A percentile compares a stretch with the other conserved stretches of the same genome.
These are phyloP conservation scores for Falciphora oryzae DNA, from an alignment of 2,329 filamentous ascomycete genomes.

Conservation along the genomic window DNA sequence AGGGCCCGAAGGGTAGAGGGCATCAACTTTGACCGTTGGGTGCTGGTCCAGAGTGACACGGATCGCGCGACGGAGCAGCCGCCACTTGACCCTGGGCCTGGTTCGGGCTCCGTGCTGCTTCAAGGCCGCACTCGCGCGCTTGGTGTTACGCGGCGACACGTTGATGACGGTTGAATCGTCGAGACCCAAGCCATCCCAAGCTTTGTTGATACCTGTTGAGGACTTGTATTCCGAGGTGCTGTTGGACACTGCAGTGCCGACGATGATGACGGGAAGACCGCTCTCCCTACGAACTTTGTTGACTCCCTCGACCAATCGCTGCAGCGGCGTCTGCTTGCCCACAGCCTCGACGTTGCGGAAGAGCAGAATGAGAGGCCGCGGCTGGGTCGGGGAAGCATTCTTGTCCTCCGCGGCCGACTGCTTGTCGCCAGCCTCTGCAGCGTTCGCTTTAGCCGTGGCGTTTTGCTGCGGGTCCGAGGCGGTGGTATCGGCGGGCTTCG, in stretches of 20 bases:
- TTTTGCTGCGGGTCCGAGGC: not conserved
- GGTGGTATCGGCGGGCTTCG: not conserved
- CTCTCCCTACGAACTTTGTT: not conserved
- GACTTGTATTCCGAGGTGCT: not conserved
- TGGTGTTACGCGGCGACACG: slow-evolving; percentile 3
- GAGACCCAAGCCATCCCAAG: not conserved
- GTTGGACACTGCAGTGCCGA: not conserved
- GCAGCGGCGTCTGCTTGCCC: not conserved
- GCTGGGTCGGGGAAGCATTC: too few species aligned
- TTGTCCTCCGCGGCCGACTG: too few species aligned
- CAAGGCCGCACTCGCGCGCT: not conserved
- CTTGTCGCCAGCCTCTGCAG: not conserved
- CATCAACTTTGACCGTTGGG: not conserved
- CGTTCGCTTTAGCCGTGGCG: not conserved
- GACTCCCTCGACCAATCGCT: not conserved
- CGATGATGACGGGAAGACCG: slow-evolving; percentile 3
- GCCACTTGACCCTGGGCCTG: slow-evolving; percentile 4
- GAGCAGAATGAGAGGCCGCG: not conserved
- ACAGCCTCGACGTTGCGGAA: slow-evolving; percentile 1
- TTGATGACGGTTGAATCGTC: slow-evolving; percentile 1
- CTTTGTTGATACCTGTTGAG: not conserved
- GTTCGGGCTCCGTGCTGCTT: not conserved
- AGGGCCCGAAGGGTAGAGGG: slow-evolving; percentile 1
- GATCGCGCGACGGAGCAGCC: slow-evolving; percentile 3
- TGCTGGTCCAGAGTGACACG: not conserved